Conservation (phyloP, 176 grass and related monocot genomes). For the Phyllostachys edulis region DNA sequence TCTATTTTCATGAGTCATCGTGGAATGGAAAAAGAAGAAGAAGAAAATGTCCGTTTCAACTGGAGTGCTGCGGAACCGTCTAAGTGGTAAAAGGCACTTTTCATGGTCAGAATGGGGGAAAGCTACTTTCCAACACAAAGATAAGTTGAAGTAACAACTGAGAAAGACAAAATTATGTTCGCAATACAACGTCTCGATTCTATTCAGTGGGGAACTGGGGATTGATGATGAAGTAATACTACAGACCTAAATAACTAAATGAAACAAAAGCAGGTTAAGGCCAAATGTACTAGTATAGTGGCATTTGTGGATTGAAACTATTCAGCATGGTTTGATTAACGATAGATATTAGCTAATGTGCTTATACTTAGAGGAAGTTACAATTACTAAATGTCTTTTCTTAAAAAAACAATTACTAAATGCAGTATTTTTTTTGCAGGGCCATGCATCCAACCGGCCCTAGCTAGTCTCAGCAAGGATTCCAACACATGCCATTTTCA, state of each 20-base stretch:
- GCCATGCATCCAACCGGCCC: background rate
- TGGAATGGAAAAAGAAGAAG: background rate
- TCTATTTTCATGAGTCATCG: background rate
- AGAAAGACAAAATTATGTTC: constrained; percentile 2
- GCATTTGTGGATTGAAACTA: background rate
- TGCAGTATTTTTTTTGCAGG: background rate
- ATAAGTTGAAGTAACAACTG: background rate
- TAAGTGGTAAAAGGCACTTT: constrained; percentile 12
- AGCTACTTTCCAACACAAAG: background rate
- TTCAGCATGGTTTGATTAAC: background rate
- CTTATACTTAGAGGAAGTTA: background rate
- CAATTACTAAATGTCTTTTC: background rate
- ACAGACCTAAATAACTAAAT: too few relatives aligned
- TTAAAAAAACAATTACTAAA: background rate
- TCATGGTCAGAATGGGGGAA: background rate
- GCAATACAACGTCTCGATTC: background rate
- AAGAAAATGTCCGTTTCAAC: background rate
- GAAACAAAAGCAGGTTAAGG: too few relatives aligned
- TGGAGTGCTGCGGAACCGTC: background rate
- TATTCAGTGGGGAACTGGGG: background rate
- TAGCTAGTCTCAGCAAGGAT: too few relatives aligned
- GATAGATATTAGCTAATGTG: background rate
- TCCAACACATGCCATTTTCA: background rate
- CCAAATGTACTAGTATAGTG: too few relatives aligned
- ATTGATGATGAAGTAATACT: too few relatives aligned